Percentiles rank a stretch among this genome's conserved stretches.
Conservation (phyloP, 192 early-diverging fungal species). For the Coemansia sp. region DNA sequence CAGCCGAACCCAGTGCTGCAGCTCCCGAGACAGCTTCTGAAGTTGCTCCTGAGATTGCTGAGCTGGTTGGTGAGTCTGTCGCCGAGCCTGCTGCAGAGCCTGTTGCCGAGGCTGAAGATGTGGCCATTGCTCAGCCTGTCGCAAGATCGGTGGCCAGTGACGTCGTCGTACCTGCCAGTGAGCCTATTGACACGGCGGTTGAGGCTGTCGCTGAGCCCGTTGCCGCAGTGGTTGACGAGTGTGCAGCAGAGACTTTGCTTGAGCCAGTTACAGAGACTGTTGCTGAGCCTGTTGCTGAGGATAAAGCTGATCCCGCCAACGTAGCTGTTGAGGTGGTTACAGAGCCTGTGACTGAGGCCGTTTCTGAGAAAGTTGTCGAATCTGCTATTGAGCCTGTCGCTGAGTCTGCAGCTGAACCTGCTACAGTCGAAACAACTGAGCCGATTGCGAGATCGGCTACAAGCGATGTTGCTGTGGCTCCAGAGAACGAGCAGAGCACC, state of each 20-base stretch:
- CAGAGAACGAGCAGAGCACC: background rate
- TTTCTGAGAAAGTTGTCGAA: background rate
- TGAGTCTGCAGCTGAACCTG: background rate
- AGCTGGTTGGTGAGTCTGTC: background rate
- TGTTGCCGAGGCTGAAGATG: conserved; percentile 1
- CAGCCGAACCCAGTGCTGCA: too few species aligned
- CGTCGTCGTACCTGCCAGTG: background rate
- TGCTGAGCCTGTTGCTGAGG: background rate
- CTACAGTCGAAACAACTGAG: background rate
- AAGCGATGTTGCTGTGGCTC: background rate
- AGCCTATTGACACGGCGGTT: background rate
- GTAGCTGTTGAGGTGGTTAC: background rate
- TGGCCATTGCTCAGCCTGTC: background rate
- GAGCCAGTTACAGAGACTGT: background rate
- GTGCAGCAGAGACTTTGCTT: background rate
- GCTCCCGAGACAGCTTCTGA: background rate
- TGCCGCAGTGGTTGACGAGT: background rate
- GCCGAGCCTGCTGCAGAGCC: background rate
- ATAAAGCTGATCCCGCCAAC: background rate
- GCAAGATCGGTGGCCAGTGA: background rate
- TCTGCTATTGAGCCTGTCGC: background rate
- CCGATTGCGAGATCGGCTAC: background rate
- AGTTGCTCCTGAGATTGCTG: too few species aligned
- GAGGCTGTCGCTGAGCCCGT: too few species aligned
- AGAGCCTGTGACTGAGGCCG: background rate